These are phyloP conservation scores for Colletotrichum limetticola DNA, from an alignment of 2,329 filamentous ascomycete species.

Conservation along the genomic window DNA sequence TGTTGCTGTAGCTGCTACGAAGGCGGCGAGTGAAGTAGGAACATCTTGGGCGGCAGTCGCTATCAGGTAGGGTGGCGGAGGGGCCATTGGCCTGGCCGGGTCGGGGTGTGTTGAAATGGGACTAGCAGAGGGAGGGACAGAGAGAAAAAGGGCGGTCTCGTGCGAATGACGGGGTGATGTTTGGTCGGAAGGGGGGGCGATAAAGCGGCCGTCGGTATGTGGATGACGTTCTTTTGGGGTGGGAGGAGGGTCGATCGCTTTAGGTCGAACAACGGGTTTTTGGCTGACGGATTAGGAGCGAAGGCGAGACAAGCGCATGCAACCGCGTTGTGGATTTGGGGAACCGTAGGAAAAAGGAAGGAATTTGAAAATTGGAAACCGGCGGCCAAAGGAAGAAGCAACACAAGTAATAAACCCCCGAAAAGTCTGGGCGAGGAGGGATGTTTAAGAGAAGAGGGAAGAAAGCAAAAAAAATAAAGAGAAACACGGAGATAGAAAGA, in stretches of 20 bases:
- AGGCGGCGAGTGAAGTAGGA: conserved; percentile 25
- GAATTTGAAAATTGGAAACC: background rate
- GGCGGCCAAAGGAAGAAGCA: background rate
- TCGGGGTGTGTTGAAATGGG: conserved; percentile 5
- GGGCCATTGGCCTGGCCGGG: conserved; percentile 29
- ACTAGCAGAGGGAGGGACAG: conserved; percentile 16
- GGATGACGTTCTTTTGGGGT: conserved; percentile 28
- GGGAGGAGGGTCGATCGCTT: background rate
- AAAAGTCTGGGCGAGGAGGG: background rate
- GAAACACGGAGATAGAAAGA: background rate
- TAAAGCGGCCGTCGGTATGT: conserved; percentile 23
- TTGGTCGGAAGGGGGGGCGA: conserved; percentile 16
- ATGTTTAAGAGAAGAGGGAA: conserved; percentile 10
- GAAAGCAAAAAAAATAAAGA: conserved; percentile 1
- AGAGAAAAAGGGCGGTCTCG: conserved; percentile 12
- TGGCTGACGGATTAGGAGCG: background rate
- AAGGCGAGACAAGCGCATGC: conserved; percentile 13
- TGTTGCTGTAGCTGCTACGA: conserved; percentile 19
- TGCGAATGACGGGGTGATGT: conserved; percentile 24
- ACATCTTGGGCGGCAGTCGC: conserved; percentile 30
- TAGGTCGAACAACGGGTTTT: conserved; percentile 6
- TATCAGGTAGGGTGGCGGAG: conserved; percentile 32
- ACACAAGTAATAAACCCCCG: background rate
- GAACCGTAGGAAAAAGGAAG: background rate
- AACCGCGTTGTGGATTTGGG: background rate